Percentiles rank a stretch among this genome's conserved stretches.
Evolutionary conservation across 176 grass and related monocot species (phyloP).

Genomic region (Cenchrus purpureus): DNA sequence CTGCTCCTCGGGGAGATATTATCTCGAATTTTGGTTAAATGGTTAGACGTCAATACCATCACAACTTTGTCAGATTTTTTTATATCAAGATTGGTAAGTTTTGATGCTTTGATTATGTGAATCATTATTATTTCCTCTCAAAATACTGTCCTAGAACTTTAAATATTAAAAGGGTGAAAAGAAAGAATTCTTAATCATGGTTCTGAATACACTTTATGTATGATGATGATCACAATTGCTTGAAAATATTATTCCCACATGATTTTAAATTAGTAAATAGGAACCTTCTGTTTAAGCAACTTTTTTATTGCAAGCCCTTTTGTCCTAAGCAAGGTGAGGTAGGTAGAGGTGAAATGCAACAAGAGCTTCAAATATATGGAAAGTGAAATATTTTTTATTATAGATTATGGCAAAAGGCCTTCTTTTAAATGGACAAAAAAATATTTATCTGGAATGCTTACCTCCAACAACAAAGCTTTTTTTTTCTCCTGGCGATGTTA

Average conservation of each 20-base stretch:
- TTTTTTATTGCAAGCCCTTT: constrained; percentile 27
- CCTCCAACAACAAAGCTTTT: not conserved
- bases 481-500: not conserved
- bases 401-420: not conserved
- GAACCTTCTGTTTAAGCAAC: constrained; percentile 3
- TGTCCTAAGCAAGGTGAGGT: not conserved
- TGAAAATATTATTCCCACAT: constrained; percentile 7
- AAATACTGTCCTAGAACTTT: constrained; percentile 2
- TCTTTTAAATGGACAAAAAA: constrained; percentile 6
- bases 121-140: constrained; percentile 38
- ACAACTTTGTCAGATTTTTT: constrained; percentile 87
- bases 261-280: constrained; percentile 23
- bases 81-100: constrained; percentile 89
- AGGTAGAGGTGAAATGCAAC: not conserved
- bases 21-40: constrained; percentile 57
- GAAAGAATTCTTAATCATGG: not conserved
- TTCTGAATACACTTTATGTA: constrained; percentile 18
- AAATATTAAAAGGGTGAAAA: not conserved
- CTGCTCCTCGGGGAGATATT: constrained; percentile 81
- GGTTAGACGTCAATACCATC: constrained; percentile 64
- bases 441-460: not conserved
- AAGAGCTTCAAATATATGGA: not conserved
- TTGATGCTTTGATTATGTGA: constrained; percentile 31
- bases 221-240: not conserved
- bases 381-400: not conserved